Base-by-base conservation (phyloP, 2,329 filamentous ascomycete genomes). In the Diaporthe vexans region DNA sequence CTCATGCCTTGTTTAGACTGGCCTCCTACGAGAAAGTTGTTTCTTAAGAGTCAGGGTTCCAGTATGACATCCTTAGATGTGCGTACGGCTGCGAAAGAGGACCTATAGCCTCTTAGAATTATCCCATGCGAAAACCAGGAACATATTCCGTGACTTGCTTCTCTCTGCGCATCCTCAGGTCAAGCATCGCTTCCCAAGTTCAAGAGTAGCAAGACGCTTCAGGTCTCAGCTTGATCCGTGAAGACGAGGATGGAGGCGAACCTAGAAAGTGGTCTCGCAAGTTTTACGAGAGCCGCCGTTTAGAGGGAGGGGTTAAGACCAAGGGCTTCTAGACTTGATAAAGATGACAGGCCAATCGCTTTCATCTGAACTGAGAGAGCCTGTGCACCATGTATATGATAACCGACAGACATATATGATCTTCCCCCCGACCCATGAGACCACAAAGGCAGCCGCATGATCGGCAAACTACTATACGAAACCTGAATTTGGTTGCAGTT, bases 191-290 rank as follows among this genome's bases (percentile, higher is more conserved):
- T 26, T 24, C 59, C 24, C 19, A 26, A 40, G 46, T 46, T 63
- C 40, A 33, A 29, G 58, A 63, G 17, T 63, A 40, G 40, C 24
- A 46, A 33, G 59, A 63, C 19, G 21, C n/a, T 21, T 40, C 24
- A 11, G 59, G 43, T 33, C 17, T 6, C 46, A 24, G 26, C 11
- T 17, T 21, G 26, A 17, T 46, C 4, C 19, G 48, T n/a, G 24
- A 46, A 63, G 59, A 17, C 15, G 40, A 63, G n/a, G 59, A 24
- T 17, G 40, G 43, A 17, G 59, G 59, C 37, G 59, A 63, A 29
- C 26, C 24, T 33, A 9, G 24, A 26, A 40, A 63, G 17, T 63
- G 40, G 59, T 24, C 46, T 19, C 24, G 40, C 17, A 40, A 63
- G 2, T 48, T 63, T 10, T 33, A 33, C 21, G 40, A 63, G 24